Conservation (phyloP, 78 protist genomes). For the Andalucia godoyi region DNA sequence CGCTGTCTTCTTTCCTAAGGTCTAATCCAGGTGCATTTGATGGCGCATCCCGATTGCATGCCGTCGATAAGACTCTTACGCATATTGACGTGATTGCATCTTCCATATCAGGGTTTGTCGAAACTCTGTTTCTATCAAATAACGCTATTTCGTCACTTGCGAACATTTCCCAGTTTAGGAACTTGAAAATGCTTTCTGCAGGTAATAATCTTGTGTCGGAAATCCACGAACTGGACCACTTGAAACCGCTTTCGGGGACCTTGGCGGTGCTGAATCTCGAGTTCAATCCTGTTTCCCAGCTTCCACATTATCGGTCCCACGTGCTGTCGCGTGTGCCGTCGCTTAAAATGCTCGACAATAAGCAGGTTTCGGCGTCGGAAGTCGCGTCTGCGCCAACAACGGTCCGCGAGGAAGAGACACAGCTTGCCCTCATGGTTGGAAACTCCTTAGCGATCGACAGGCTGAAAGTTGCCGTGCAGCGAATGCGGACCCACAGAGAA, state of each 20-base stretch:
- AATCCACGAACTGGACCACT: neutral
- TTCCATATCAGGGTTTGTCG: neutral
- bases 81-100: neutral
- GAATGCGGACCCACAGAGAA: too few relatives aligned
- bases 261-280: neutral
- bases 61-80: neutral
- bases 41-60: too few relatives aligned
- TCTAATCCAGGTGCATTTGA: too few relatives aligned
- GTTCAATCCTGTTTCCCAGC: conserved; percentile 5
- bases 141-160: neutral
- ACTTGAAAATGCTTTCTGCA: neutral
- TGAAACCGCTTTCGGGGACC: neutral
- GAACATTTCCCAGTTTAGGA: neutral
- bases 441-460: too few relatives aligned
- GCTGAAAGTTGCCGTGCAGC: too few relatives aligned
- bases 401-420: too few relatives aligned
- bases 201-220: neutral
- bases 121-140: neutral
- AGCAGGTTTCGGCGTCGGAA: too few relatives aligned
- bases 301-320: neutral
- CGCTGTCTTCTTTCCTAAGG: too few relatives aligned
- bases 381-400: too few relatives aligned
- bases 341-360: neutral
- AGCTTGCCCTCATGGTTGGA: too few relatives aligned
- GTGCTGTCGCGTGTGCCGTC: neutral